These are phyloP conservation scores for Alternaria longipes DNA, from an alignment of 2,329 filamentous ascomycete species.

Conservation along the genomic window DNA sequence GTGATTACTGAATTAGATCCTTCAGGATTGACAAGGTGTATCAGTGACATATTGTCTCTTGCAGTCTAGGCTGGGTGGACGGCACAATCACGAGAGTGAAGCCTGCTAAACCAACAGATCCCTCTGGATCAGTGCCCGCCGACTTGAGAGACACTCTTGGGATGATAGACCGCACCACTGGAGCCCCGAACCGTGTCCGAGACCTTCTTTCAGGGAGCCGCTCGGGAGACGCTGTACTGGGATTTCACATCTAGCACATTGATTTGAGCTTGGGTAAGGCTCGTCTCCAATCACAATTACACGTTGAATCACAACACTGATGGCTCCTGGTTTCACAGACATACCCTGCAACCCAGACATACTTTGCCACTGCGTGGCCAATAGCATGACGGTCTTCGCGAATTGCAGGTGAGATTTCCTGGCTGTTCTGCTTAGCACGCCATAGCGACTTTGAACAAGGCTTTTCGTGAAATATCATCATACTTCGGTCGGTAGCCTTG, in stretches of 20 bases:
- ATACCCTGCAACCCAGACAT: not conserved
- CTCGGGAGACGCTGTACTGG: not conserved
- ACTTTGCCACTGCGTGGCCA: not conserved
- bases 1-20: not conserved
- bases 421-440: not conserved
- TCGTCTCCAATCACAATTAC: too few relatives aligned
- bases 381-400: not conserved
- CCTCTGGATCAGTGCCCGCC: not conserved
- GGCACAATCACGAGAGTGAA: not conserved
- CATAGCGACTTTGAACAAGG: not conserved
- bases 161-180: not conserved
- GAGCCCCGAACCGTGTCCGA: not conserved
- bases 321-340: not conserved
- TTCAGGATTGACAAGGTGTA: not conserved
- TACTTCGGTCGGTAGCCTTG: accelerated
- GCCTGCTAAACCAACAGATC: not conserved
- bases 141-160: not conserved
- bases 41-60: not conserved
- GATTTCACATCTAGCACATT: not conserved
- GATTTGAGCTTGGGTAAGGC: not conserved
- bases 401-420: not conserved
- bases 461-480: not conserved
- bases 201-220: not conserved
- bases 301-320: too few relatives aligned
- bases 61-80: not conserved